Evolutionary conservation across 2,329 filamentous ascomycete genomes (phyloP).

Genomic region (Botrytis galanthina): DNA sequence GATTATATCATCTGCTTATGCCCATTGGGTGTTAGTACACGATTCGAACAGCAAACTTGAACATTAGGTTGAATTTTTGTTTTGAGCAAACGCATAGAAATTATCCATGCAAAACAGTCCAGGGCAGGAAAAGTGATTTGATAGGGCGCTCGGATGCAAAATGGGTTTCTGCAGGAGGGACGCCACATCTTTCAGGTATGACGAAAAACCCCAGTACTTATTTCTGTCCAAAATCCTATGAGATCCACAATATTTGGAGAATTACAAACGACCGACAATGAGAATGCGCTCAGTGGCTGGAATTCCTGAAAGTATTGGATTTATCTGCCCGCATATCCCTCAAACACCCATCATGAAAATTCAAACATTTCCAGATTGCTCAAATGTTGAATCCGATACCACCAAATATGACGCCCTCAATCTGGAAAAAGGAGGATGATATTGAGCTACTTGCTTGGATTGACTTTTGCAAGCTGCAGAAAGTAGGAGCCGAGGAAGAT

Average conservation of each 20-base stretch:
- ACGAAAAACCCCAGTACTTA: background rate
- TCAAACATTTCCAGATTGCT: background rate
- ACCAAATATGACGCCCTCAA: background rate
- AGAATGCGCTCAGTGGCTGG: background rate
- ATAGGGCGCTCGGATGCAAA: background rate
- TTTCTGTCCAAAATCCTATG: slow-evolving; percentile 8
- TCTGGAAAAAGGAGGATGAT: background rate
- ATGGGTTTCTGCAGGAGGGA: slow-evolving; percentile 4
- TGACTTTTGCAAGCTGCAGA: slow-evolving; percentile 13
- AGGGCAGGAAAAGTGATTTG: background rate
- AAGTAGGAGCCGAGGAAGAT: background rate
- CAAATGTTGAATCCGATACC: background rate
- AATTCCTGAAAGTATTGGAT: background rate
- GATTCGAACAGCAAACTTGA: too few relatives aligned
- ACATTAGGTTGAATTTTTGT: background rate
- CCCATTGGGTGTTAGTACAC: background rate
- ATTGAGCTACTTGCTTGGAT: slow-evolving; percentile 21
- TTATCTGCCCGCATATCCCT: background rate
- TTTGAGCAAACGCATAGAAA: background rate
- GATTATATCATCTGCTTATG: background rate
- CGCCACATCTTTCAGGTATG: background rate
- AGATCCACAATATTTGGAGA: background rate
- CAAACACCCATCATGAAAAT: background rate
- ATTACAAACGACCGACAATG: background rate
- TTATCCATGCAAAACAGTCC: background rate